Conservation (phyloP, 1,284 basidiomycete species). For the Butyriboletus regius region DNA sequence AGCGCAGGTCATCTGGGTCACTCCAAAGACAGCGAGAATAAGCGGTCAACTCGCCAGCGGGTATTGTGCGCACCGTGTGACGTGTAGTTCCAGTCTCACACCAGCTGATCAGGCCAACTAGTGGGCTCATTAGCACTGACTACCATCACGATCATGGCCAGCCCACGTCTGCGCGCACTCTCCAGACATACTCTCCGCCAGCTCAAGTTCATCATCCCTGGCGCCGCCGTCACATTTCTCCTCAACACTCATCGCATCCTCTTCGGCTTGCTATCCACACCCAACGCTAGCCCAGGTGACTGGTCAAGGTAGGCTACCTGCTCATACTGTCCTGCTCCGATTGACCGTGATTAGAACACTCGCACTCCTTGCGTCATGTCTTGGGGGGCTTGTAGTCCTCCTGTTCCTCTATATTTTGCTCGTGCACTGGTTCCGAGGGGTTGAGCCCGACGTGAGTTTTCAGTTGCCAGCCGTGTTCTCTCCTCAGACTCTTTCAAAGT, state of each 20-base stretch:
- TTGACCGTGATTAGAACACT: constrained; percentile 37
- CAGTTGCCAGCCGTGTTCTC: neutral
- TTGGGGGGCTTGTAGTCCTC: constrained; percentile 52
- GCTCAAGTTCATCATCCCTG: constrained; percentile 66
- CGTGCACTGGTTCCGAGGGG: constrained; percentile 55
- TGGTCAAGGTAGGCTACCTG: constrained; percentile 51
- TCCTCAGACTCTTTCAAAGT: constrained; percentile 37
- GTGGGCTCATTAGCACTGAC: neutral
- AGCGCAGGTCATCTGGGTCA: neutral
- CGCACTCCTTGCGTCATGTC: constrained; percentile 44
- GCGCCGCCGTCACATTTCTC: constrained; percentile 54
- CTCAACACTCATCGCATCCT: constrained; percentile 50
- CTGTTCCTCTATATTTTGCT: constrained; percentile 68
- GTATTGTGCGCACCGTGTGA: constrained; percentile 2
- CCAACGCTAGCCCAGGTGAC: constrained; percentile 28
- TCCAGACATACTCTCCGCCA: constrained; percentile 55
- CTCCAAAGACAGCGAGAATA: neutral
- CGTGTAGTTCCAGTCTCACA: constrained; percentile 14
- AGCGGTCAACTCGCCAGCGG: constrained; percentile 4
- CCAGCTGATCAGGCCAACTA: neutral
- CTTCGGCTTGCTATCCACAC: constrained; percentile 34
- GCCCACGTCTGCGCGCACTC: constrained; percentile 12
- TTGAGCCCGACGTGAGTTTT: constrained; percentile 57
- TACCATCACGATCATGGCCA: constrained; percentile 12
- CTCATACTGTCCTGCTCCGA: neutral